Base-by-base conservation (phyloP, 768 basidiomycete genomes). In the Lactarius deliciosus region DNA sequence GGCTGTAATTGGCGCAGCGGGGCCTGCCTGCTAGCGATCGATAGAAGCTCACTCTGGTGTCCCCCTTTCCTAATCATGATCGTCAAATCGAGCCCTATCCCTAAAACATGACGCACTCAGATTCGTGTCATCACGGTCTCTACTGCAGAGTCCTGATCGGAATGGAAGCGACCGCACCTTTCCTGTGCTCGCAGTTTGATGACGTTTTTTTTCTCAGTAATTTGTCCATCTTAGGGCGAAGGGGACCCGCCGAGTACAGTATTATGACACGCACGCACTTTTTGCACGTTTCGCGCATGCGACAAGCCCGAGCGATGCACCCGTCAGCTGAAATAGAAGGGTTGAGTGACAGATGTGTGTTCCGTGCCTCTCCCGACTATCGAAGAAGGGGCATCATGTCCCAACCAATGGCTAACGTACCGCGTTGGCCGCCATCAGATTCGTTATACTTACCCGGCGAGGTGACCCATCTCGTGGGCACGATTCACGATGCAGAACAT, bases 401-500 rank as follows among this genome's bases (percentile, higher is more conserved):
- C 47, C 50, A n/a, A 13, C 47, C 50, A n/a, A 13, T 53, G 25
- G 50, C 50, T 13, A 53, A 25, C 25, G 25, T 28, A 11, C 25
- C 15, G 50, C 25, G 45, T 45, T 61, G 25, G 34, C 41, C 41
- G 32, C 32, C 40, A 28, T 56, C 50, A 20, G 55, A 57, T 61
- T 9, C 43, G 57, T 43, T n/a, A 25, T 34, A 9, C 28, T 47
- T 55, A 20, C 36, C 34, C 25, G 0, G 40, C 16, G 28, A 18
- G 38, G 36, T 6, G 54, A 53, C 10, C 13, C 15, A n/a, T 30
- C 36, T 47, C 20, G 25, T 56, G 18, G 20, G 20, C 22, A 16
- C 25, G 34, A 43, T 25, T 56, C 2, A 25, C 15, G 25, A 25
- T 25, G n/a, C 25, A 38, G 3, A 16, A 22, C 60, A 11, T 5